phyloP scores from a whole-genome alignment of 2,329 filamentous ascomycete genomes.

The Cadophora malorum region DNA sequence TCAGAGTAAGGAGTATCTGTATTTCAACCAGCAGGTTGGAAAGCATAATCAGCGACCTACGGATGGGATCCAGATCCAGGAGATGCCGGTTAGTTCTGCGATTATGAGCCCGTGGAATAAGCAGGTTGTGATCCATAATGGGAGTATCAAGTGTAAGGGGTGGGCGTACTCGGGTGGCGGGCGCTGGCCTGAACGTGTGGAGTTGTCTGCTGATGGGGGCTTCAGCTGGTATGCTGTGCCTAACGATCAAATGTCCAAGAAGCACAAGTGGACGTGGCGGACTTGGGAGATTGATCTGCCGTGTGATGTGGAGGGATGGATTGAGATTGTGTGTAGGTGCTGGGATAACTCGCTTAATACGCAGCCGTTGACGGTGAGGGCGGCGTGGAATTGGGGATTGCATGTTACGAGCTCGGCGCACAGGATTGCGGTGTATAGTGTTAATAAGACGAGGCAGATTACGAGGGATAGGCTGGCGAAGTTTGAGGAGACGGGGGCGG shows the following conservation, averaged over 20 bases:
- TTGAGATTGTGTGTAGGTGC: constrained; percentile 63
- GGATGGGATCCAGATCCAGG: constrained; percentile 71
- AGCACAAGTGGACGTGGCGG: constrained; percentile 69
- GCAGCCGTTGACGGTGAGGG: constrained; percentile 60
- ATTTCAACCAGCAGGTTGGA: constrained; percentile 71
- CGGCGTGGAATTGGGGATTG: constrained; percentile 68
- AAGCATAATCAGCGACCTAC: constrained; percentile 72
- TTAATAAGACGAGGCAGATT: constrained; percentile 57
- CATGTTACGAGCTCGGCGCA: constrained; percentile 70
- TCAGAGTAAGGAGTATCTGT: constrained; percentile 69
- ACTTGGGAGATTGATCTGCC: constrained; percentile 69
- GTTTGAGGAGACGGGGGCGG: constrained; percentile 55
- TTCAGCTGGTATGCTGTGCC: constrained; percentile 71
- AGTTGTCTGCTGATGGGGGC: constrained; percentile 69
- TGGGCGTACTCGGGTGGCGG: constrained; percentile 75
- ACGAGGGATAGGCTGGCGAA: constrained; percentile 58
- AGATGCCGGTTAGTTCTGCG: constrained; percentile 71
- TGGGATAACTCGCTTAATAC: constrained; percentile 70
- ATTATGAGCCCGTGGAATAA: constrained; percentile 61
- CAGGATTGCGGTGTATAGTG: constrained; percentile 65
- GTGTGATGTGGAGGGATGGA: constrained; percentile 66
- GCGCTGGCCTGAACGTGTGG: constrained; percentile 69
- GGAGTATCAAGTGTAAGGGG: constrained; percentile 54
- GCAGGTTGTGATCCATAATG: constrained; percentile 39
- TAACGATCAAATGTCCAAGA: constrained; percentile 63